Evolutionary conservation across 257 asterid genomes (phyloP).

Genomic region (Cynanchum wilfordii): DNA sequence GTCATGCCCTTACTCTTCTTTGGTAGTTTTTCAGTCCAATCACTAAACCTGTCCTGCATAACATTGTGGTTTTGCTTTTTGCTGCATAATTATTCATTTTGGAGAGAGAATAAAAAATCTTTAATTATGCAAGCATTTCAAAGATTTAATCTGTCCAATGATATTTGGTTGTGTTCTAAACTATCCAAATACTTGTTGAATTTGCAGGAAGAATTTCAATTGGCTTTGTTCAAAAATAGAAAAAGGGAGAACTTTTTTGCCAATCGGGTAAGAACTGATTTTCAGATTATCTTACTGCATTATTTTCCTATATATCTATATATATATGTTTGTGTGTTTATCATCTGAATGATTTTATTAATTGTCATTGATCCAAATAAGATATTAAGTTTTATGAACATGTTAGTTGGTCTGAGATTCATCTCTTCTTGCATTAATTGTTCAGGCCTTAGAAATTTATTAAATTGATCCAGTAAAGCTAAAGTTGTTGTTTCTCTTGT

Average conservation of each 20-base stretch:
- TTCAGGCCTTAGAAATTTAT: background rate
- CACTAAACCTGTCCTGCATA: too few species aligned
- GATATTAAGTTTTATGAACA: background rate
- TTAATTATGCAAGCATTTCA: too few species aligned
- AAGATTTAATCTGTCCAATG: background rate
- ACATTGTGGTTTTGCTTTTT: too few species aligned
- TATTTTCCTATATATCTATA: background rate
- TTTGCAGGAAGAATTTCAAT: slow-evolving; percentile 91
- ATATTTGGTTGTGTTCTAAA: background rate
- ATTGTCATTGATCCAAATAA: background rate
- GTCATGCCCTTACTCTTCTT: too few species aligned
- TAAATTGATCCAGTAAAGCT: background rate
- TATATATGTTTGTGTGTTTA: background rate
- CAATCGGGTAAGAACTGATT: slow-evolving; percentile 57
- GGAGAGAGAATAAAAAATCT: background rate
- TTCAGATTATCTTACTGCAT: background rate
- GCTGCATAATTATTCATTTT: background rate
- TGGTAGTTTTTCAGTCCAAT: too few species aligned
- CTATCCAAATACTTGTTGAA: slow-evolving; percentile 13
- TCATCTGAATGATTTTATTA: background rate
- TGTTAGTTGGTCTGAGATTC: background rate
- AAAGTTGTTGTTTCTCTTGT: background rate
- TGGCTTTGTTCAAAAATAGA: slow-evolving; percentile 93
- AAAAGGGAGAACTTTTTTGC: slow-evolving; percentile 92
- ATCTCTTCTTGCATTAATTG: background rate